Percentiles rank a stretch among this genome's conserved stretches.
Conservation (phyloP, 176 grass and related monocot genomes). For the Urochloa ruziziensis region DNA sequence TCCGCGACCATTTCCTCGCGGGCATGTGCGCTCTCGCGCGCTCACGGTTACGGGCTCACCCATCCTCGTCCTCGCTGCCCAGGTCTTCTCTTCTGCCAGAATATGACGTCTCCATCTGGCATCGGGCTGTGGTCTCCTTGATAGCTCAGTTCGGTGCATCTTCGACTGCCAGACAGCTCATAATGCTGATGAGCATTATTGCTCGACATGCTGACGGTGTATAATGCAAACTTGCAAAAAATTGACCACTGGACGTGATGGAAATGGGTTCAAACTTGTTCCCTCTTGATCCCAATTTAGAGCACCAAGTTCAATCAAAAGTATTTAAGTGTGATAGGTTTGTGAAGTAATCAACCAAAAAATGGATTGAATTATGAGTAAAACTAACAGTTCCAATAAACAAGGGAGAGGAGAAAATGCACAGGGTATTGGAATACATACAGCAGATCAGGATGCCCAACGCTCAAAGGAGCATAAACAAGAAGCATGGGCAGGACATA, state of each 20-base stretch:
- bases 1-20: not conserved
- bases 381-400: slow-evolving; percentile 43
- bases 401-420: not conserved
- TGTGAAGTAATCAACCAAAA: slow-evolving; percentile 26
- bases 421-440: slow-evolving; percentile 2
- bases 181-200: not conserved
- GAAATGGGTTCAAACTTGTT: not conserved
- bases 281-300: not conserved
- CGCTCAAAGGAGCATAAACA: slow-evolving; percentile 19
- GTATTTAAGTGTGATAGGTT: not conserved
- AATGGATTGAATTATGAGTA: slow-evolving; percentile 34
- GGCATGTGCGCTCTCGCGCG: not conserved
- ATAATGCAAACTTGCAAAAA: not conserved
- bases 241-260: not conserved
- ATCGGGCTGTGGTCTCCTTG: slow-evolving; percentile 25
- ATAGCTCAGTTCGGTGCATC: slow-evolving; percentile 21
- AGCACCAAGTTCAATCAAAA: not conserved
- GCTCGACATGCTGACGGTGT: not conserved
- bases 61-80: not conserved
- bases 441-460: slow-evolving; percentile 28
- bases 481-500: not conserved
- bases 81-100: not conserved
- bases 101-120: not conserved
- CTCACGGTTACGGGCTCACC: not conserved
- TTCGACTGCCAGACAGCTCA: slow-evolving; percentile 19